Conservation (phyloP, 148 eudicot species). For the Cornus suecica region DNA sequence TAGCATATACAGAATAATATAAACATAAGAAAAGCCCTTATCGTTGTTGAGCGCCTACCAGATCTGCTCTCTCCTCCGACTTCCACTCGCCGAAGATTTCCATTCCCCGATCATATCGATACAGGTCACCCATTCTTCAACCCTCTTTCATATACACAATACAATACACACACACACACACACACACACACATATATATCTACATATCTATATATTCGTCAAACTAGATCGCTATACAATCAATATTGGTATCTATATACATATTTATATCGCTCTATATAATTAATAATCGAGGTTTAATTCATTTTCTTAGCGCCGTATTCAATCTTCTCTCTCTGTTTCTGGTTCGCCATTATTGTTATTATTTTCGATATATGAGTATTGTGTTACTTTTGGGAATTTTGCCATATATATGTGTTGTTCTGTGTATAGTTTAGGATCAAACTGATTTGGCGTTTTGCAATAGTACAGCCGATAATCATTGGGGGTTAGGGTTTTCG, state of each 20-base stretch:
- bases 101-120: neutral
- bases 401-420: neutral
- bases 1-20: no score
- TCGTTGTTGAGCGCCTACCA: no score
- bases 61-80: neutral
- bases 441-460: neutral
- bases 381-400: neutral
- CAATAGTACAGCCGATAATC: neutral
- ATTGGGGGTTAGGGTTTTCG: slow-evolving; percentile 10
- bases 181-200: no score
- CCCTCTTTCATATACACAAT: neutral
- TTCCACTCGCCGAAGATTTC: neutral
- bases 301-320: neutral
- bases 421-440: neutral
- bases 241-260: neutral
- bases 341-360: neutral
- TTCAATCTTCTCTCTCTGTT: neutral
- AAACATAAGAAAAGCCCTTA: no score
- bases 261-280: no score
- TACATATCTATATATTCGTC: neutral
- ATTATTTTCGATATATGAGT: no score
- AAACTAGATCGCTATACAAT: neutral
- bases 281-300: neutral
- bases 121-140: neutral
- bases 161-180: no score